Percentiles rank a stretch among this genome's conserved stretches.
These are phyloP conservation scores for Xylaria sp. DNA, from an alignment of 2,329 filamentous ascomycete species.

Conservation along the genomic window DNA sequence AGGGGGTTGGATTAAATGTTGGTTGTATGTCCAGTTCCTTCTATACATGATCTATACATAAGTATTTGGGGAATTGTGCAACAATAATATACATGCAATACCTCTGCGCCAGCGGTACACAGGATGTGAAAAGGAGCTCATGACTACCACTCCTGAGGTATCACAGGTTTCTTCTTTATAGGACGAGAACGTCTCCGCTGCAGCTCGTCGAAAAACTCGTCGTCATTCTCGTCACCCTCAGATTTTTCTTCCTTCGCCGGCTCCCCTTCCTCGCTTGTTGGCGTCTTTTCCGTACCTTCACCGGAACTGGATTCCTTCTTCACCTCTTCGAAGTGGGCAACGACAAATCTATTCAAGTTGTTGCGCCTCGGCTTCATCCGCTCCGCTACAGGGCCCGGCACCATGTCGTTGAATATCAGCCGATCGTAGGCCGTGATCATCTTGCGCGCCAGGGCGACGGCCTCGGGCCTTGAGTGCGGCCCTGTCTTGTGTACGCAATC, in stretches of 20 bases:
- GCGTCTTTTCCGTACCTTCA: background rate
- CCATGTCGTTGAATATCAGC: slow-evolving; percentile 23
- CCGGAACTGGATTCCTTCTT: slow-evolving; percentile 15
- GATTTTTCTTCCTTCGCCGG: background rate
- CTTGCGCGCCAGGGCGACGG: slow-evolving; percentile 35
- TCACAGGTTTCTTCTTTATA: background rate
- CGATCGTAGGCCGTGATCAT: slow-evolving; percentile 36
- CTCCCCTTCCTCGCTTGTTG: background rate
- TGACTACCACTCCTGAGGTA: background rate
- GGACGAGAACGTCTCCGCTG: background rate
- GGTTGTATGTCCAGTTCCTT: no score
- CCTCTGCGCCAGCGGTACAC: slow-evolving; percentile 2
- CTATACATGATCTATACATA: no score
- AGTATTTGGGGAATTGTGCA: no score
- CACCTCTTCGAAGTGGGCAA: slow-evolving; percentile 28
- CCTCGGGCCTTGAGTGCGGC: slow-evolving; percentile 18
- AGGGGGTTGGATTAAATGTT: no score
- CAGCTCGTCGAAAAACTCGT: background rate
- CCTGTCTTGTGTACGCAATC: slow-evolving; percentile 11
- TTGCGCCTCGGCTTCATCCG: slow-evolving; percentile 26
- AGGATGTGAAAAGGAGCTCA: background rate
- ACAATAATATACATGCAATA: background rate
- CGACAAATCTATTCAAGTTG: slow-evolving; percentile 30
- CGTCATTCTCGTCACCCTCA: background rate
- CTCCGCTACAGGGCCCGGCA: slow-evolving; percentile 14